Evolutionary conservation across 139 green algal genomes (phyloP).

Genomic region (Coccomyxa sp.): DNA sequence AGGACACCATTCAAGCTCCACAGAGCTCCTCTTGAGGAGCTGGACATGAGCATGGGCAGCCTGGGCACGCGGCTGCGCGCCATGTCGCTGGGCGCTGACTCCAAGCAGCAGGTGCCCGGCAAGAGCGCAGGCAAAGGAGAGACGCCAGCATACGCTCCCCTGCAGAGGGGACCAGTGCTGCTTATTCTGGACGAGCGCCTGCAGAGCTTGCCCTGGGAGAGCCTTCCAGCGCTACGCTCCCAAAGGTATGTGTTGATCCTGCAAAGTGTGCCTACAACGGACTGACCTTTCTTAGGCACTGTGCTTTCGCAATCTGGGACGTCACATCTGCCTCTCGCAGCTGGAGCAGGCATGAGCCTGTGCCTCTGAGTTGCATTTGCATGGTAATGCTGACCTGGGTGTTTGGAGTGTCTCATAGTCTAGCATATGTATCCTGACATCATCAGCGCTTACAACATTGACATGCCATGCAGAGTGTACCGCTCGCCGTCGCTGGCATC

Average conservation of each 20-base stretch:
- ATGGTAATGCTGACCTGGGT: too few relatives aligned
- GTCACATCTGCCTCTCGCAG: too few relatives aligned
- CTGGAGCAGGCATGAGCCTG: too few relatives aligned
- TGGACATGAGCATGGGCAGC: background rate
- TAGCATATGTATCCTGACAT: background rate
- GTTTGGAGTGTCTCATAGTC: too few relatives aligned
- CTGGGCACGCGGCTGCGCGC: slow-evolving; percentile 5
- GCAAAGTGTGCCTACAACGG: too few relatives aligned
- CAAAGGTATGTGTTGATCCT: too few relatives aligned
- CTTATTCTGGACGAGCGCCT: slow-evolving; percentile 51
- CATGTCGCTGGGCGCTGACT: slow-evolving; percentile 3
- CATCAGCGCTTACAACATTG: background rate
- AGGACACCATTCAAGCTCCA: background rate
- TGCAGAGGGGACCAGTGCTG: slow-evolving; percentile 34
- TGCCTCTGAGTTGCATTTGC: too few relatives aligned
- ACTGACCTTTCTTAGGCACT: too few relatives aligned
- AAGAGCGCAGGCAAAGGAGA: background rate
- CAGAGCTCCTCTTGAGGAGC: background rate
- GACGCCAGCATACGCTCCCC: too few relatives aligned
- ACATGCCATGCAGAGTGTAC: slow-evolving; percentile 10
- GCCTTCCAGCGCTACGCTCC: slow-evolving; percentile 31
- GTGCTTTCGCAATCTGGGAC: too few relatives aligned
- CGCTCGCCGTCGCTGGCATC: slow-evolving; percentile 10
- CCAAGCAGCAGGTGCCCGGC: background rate
- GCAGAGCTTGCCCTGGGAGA: slow-evolving; percentile 77